A percentile compares a stretch with the other conserved stretches of the same genome.
These are phyloP conservation scores for Metarhizium album DNA, from an alignment of 2,329 filamentous ascomycete genomes.

Conservation along the genomic window DNA sequence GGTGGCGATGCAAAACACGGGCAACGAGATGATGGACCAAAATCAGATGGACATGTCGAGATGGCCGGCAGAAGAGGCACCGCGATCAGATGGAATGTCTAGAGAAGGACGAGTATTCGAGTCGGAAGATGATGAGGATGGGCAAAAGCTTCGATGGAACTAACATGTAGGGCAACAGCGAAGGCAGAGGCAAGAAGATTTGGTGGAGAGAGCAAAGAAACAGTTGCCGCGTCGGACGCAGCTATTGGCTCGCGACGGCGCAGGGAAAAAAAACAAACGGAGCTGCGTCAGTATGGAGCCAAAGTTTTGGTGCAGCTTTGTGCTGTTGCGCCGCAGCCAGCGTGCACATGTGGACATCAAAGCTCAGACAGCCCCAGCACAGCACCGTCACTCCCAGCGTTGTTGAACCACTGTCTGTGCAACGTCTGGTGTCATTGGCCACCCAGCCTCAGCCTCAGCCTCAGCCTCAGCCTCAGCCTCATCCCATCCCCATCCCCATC, in stretches of 20 bases:
- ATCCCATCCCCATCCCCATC: too few species aligned
- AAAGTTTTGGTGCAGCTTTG: background rate
- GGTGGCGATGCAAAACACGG: background rate
- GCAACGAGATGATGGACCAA: background rate
- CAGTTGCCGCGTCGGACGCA: slow-evolving; percentile 14
- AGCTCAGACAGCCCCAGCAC: too few species aligned
- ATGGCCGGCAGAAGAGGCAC: slow-evolving; percentile 1
- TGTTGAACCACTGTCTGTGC: too few species aligned
- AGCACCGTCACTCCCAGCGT: too few species aligned
- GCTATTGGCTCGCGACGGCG: slow-evolving; percentile 16
- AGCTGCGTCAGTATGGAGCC: background rate
- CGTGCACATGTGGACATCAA: too few species aligned
- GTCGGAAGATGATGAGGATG: slow-evolving; percentile 1
- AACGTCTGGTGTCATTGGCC: too few species aligned
- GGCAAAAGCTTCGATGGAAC: background rate
- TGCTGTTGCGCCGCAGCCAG: background rate
- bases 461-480: background rate
- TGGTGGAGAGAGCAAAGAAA: slow-evolving; percentile 12
- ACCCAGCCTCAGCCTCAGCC: too few species aligned
- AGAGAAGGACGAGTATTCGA: background rate
- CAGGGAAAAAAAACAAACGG: slow-evolving; percentile 17
- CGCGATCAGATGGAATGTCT: slow-evolving; percentile 1
- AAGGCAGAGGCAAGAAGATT: slow-evolving; percentile 2
- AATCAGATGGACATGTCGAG: slow-evolving; percentile 10
- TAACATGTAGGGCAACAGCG: slow-evolving; percentile 7